Conservation (phyloP, 495 filamentous ascomycete genomes). For the Neurospora sp. region DNA sequence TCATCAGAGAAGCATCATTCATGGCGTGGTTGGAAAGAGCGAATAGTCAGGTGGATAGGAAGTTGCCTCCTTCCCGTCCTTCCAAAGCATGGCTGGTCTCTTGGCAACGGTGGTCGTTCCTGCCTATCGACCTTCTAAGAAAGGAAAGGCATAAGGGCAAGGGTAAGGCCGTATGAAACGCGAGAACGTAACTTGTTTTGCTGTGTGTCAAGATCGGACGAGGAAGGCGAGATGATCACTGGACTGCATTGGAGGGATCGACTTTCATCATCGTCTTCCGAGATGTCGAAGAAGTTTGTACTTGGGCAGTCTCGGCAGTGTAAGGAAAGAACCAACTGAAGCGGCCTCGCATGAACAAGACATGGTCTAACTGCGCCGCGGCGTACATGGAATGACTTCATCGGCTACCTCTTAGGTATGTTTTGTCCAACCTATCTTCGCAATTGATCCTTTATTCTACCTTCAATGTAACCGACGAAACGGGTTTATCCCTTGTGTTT, state of each 20-base stretch:
- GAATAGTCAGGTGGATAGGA: not conserved
- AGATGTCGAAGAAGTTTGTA: not conserved
- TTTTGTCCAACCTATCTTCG: not conserved
- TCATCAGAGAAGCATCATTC: not conserved
- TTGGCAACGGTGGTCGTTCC: not conserved
- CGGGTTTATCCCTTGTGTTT: not conserved
- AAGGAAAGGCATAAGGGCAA: not conserved
- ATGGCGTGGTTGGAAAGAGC: not conserved
- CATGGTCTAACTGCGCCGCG: not conserved
- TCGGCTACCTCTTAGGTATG: not conserved
- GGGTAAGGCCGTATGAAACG: not conserved
- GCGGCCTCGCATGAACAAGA: not conserved
- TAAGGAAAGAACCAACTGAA: not conserved
- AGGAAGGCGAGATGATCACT: not conserved
- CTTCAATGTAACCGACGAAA: not conserved
- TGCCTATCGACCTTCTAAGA: not conserved
- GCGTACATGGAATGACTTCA: not conserved
- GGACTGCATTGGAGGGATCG: not conserved
- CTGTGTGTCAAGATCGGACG: not conserved
- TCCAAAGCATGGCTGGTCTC: not conserved
- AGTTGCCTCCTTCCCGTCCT: not conserved
- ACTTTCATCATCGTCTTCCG: not conserved
- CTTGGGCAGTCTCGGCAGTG: not conserved
- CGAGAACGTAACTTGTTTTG: not conserved
- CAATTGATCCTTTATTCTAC: not conserved